A percentile compares a stretch with the other conserved stretches of the same genome.
Evolutionary conservation across 1,139 yeast species (phyloP).

Genomic region (Lodderomyces jiufengensis): DNA sequence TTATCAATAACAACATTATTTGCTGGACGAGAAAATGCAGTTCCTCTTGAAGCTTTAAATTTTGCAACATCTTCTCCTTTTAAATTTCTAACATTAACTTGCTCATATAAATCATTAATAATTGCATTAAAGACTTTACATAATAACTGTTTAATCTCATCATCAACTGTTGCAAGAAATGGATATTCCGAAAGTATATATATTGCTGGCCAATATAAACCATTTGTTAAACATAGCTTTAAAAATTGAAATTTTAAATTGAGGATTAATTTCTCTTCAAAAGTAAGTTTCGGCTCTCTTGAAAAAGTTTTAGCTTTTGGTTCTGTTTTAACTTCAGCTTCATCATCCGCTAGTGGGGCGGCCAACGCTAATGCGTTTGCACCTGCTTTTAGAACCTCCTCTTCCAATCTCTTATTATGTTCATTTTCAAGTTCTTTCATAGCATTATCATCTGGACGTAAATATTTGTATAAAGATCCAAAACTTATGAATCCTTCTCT

Average conservation of each 20-base stretch:
- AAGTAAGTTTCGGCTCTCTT: slow-evolving; percentile 9
- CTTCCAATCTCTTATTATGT: slow-evolving; percentile 53
- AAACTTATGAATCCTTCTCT: slow-evolving; percentile 68
- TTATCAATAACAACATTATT: slow-evolving; percentile 29
- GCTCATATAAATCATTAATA: slow-evolving; percentile 48
- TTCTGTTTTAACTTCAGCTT: slow-evolving; percentile 20
- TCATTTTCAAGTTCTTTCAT: slow-evolving; percentile 40
- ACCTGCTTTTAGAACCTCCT: slow-evolving; percentile 58
- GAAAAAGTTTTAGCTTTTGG: slow-evolving; percentile 6
- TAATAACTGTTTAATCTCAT: slow-evolving; percentile 48
- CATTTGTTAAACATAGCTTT: slow-evolving; percentile 54
- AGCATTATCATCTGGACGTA: slow-evolving; percentile 45
- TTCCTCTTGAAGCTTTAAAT: slow-evolving; percentile 22
- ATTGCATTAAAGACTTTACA: slow-evolving; percentile 47
- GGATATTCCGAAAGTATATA: slow-evolving; percentile 63
- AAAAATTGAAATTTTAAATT: slow-evolving; percentile 41
- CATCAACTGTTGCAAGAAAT: slow-evolving; percentile 54
- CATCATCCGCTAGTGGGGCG: slow-evolving; percentile 75
- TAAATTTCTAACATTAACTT: slow-evolving; percentile 15
- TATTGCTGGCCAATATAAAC: slow-evolving; percentile 62
- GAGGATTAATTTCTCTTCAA: slow-evolving; percentile 14
- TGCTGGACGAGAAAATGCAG: slow-evolving; percentile 29
- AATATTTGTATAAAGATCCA: slow-evolving; percentile 55
- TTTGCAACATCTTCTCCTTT: slow-evolving; percentile 17
- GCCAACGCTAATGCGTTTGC: slow-evolving; percentile 86